phyloP scores from a whole-genome alignment of 2,329 filamentous ascomycete genomes.

The Scopulariopsis brevicaulis region DNA sequence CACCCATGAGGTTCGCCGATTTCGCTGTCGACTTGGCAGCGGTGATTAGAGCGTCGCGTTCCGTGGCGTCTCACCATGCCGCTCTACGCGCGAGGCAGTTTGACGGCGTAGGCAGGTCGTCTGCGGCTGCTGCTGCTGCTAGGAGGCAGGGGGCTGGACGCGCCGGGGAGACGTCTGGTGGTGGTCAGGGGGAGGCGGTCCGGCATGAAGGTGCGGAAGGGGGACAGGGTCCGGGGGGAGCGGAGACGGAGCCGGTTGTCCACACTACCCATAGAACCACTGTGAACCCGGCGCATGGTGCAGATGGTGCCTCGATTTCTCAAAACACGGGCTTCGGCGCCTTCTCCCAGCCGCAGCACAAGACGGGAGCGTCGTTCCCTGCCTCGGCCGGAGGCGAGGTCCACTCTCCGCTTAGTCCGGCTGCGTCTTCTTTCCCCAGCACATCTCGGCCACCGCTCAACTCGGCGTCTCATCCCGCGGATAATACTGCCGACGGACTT shows the following conservation, averaged over 20 bases:
- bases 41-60: conserved; percentile 57
- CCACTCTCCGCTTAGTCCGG: neutral
- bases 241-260: neutral
- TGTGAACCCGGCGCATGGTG: neutral
- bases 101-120: conserved; percentile 35
- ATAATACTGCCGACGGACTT: neutral
- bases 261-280: neutral
- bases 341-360: conserved; percentile 3
- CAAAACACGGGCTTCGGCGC: neutral
- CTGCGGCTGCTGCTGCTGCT: conserved; percentile 26
- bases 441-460: neutral
- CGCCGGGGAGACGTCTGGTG: neutral
- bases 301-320: neutral
- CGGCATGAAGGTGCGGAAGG: too few relatives aligned
- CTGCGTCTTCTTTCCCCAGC: neutral
- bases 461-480: neutral
- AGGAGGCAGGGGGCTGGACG: conserved; percentile 12
- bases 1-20: conserved; percentile 48
- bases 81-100: conserved; percentile 44
- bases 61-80: conserved; percentile 52
- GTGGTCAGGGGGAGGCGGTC: neutral
- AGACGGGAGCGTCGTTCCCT: neutral
- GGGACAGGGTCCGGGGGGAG: neutral
- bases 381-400: neutral
- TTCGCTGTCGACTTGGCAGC: conserved; percentile 58